Evolutionary conservation across 1,284 basidiomycete species (phyloP).

Genomic region (Moesziomyces parantarcticus): DNA sequence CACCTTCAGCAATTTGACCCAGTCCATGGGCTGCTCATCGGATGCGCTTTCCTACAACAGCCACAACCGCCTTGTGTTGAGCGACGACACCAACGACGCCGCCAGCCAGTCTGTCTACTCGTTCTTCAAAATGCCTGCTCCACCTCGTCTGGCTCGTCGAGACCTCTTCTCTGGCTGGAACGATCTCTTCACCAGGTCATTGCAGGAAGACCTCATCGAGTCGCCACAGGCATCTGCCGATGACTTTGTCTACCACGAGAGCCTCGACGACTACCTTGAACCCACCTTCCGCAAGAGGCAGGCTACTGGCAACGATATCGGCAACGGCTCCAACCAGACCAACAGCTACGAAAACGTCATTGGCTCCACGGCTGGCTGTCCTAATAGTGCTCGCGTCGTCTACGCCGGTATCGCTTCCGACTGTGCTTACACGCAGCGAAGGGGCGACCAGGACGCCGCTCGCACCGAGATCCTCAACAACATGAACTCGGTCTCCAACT

Average conservation of each 20-base stretch:
- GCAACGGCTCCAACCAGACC: slow-evolving; percentile 81
- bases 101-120: slow-evolving; percentile 44
- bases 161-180: slow-evolving; percentile 42
- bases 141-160: slow-evolving; percentile 35
- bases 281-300: slow-evolving; percentile 45
- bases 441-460: slow-evolving; percentile 69
- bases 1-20: slow-evolving; percentile 1
- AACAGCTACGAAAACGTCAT: slow-evolving; percentile 84
- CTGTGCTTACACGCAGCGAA: slow-evolving; percentile 75
- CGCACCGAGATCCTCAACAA: slow-evolving; percentile 79
- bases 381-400: slow-evolving; percentile 78
- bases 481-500: slow-evolving; percentile 78
- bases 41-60: slow-evolving; percentile 55
- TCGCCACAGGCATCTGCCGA: slow-evolving; percentile 19
- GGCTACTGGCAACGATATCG: slow-evolving; percentile 73
- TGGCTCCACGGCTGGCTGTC: slow-evolving; percentile 76
- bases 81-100: slow-evolving; percentile 49
- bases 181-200: slow-evolving; percentile 17
- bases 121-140: slow-evolving; percentile 53
- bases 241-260: slow-evolving; percentile 35
- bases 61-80: slow-evolving; percentile 50
- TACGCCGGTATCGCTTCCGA: slow-evolving; percentile 90
- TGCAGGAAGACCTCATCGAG: slow-evolving; percentile 24
- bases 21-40: slow-evolving; percentile 36
- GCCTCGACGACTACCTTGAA: slow-evolving; percentile 39